Evolutionary conservation across 1,139 yeast species (phyloP).

Genomic region (Arxiozyma telluris): DNA sequence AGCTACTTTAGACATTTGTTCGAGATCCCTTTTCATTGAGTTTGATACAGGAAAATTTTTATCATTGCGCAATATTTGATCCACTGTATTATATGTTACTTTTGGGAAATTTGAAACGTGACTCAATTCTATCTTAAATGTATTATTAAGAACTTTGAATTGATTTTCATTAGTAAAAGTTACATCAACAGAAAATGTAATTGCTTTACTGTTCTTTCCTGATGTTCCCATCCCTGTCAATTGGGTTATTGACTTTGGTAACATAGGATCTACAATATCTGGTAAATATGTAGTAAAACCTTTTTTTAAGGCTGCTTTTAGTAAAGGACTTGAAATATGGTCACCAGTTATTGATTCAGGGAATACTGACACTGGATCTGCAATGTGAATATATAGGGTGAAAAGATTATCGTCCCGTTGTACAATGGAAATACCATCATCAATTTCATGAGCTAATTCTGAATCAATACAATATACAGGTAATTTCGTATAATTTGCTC

Average conservation of each 20-base stretch:
- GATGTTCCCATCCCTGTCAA: constrained; percentile 51
- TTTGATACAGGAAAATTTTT: neutral
- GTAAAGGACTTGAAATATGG: constrained; percentile 40
- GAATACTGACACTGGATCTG: constrained; percentile 72
- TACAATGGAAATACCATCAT: constrained; percentile 76
- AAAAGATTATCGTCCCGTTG: constrained; percentile 29
- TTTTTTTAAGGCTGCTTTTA: constrained; percentile 51
- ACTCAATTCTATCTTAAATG: constrained; percentile 34
- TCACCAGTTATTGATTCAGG: constrained; percentile 14
- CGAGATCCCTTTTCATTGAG: constrained; percentile 29
- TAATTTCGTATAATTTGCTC: constrained; percentile 39
- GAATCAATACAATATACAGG: constrained; percentile 82
- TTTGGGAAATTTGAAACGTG: constrained; percentile 37
- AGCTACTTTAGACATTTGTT: constrained; percentile 32
- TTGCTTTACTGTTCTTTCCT: constrained; percentile 39
- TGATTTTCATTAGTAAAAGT: constrained; percentile 23
- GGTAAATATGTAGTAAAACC: constrained; percentile 72
- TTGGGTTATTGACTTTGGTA: constrained; percentile 51
- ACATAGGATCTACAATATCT: constrained; percentile 57
- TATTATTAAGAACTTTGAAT: constrained; percentile 25
- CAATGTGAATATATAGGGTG: constrained; percentile 63
- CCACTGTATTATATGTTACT: constrained; percentile 45
- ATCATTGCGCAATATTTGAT: constrained; percentile 30
- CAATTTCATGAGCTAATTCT: constrained; percentile 77
- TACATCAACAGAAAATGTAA: constrained; percentile 38